Percentiles rank a stretch among this genome's conserved stretches.
Evolutionary conservation across 352 stramenopile species (phyloP).

Genomic region (Phytopythium boreale): DNA sequence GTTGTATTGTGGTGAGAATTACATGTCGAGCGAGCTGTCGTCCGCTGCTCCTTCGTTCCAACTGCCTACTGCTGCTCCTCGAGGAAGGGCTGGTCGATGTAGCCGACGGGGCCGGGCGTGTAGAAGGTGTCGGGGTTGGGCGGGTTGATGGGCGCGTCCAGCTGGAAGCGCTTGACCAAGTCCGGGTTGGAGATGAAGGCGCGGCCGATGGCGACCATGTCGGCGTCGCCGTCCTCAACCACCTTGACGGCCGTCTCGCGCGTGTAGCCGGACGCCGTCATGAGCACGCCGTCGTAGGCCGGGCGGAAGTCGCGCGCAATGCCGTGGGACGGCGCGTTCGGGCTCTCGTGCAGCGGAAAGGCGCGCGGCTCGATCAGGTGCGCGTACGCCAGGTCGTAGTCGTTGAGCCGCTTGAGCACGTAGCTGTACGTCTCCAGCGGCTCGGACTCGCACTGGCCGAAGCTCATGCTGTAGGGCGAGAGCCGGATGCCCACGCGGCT

Average conservation of each 20-base stretch:
- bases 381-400: constrained; percentile 42
- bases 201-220: constrained; percentile 45
- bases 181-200: constrained; percentile 50
- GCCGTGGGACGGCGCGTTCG: constrained; percentile 27
- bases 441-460: constrained; percentile 36
- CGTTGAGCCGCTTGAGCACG: constrained; percentile 34
- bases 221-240: constrained; percentile 31
- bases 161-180: constrained; percentile 32
- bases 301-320: constrained; percentile 42
- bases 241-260: constrained; percentile 24
- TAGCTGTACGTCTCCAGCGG: constrained; percentile 31
- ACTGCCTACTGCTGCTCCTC: constrained; percentile 11
- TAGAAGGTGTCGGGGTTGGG: constrained; percentile 37
- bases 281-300: constrained; percentile 47
- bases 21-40: background rate
- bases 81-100: constrained; percentile 37
- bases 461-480: constrained; percentile 30
- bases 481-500: constrained; percentile 32
- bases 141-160: constrained; percentile 34
- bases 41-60: too few relatives aligned
- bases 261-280: constrained; percentile 29
- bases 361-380: constrained; percentile 46
- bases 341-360: constrained; percentile 25
- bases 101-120: constrained; percentile 24
- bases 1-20: background rate